Evolutionary conservation across 2,329 filamentous ascomycete genomes (phyloP), one percentile per base, ranked within the genome.

Genomic region (Emergomyces orientalis): DNA sequence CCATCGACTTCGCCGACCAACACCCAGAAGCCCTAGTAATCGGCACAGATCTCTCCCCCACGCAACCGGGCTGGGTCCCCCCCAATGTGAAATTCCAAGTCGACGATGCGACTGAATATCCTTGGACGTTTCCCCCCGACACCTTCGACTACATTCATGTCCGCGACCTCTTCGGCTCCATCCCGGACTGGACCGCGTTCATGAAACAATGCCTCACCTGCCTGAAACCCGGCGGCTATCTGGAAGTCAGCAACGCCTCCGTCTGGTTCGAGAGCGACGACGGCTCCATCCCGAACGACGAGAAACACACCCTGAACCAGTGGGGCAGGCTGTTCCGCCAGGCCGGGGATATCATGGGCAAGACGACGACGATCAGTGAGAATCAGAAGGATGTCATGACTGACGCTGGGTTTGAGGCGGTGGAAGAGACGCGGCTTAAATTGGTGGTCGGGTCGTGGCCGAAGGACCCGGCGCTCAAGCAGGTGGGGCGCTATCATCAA

Each of bases 71-170:
- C 7, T 78, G 82, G 58, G 86, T 90, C 0, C 88, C 88, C 0
- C 82, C 83, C 22, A 92, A 91, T 66, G 86, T 91, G 17, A 83
- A 85, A 65, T 92, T 91, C 67, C 84, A 85, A 64, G 81, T 91
- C 54, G 88, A 90, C 69, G 88, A 91, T 68, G 80, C 80, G 70
- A 80, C 81, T 2, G 83, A 85, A 68, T 77, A 80, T 1, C 82
- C 88, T 62, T 86, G 84, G 84, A 75, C 82, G 74, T 70, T 84
- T 74, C 75, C 79, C 7, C 68, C 75, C 0, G 67, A 78, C 62
- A 67, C 78, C 65, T 79, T 86, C 67, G 84, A 87, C 72, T 81
- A 82, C 64, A 80, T 88, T 62, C 85, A 87, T 71, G 79, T 82
- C 2, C 79, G 82, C 55, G 76, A 84, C 67, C 78, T 88, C 74